These are phyloP conservation scores for Mollisia scopiformis DNA, from an alignment of 2,329 filamentous ascomycete species.

Conservation along the genomic window DNA sequence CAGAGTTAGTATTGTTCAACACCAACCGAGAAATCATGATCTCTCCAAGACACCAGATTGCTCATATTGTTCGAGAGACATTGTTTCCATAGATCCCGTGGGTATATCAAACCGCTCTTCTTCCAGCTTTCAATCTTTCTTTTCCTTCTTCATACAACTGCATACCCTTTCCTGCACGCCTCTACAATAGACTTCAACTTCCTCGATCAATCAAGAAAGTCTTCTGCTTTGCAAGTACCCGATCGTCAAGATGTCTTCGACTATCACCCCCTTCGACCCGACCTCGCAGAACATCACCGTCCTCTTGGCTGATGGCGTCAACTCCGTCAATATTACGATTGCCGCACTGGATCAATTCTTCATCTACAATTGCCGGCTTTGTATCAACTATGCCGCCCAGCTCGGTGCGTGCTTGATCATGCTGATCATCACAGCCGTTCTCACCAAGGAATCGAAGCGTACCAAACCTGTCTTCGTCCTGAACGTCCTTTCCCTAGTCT, in stretches of 20 bases:
- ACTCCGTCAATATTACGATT: constrained; percentile 44
- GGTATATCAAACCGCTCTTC: background rate
- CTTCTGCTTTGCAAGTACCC: background rate
- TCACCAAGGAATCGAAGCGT: constrained; percentile 62
- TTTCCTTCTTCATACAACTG: background rate
- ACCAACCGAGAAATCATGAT: background rate
- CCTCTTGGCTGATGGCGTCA: constrained; percentile 44
- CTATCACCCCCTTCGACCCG: constrained; percentile 46
- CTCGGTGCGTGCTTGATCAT: constrained; percentile 62
- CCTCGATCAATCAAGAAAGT: background rate
- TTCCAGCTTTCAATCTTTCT: background rate
- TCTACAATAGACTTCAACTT: background rate
- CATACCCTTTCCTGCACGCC: background rate
- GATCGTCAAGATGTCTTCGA: constrained; percentile 23
- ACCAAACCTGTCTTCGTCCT: constrained; percentile 60
- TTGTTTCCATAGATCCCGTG: background rate
- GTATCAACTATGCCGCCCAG: constrained; percentile 62
- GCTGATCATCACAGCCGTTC: constrained; percentile 57
- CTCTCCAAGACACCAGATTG: background rate
- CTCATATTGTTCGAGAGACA: constrained; percentile 3
- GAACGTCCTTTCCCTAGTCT: constrained; percentile 57
- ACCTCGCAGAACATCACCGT: constrained; percentile 55
- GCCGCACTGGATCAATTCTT: constrained; percentile 47
- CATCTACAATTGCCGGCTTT: constrained; percentile 49
- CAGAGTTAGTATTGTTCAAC: background rate